These are phyloP conservation scores for Mycena venus DNA, from an alignment of 768 basidiomycete genomes.

Conservation along the genomic window DNA sequence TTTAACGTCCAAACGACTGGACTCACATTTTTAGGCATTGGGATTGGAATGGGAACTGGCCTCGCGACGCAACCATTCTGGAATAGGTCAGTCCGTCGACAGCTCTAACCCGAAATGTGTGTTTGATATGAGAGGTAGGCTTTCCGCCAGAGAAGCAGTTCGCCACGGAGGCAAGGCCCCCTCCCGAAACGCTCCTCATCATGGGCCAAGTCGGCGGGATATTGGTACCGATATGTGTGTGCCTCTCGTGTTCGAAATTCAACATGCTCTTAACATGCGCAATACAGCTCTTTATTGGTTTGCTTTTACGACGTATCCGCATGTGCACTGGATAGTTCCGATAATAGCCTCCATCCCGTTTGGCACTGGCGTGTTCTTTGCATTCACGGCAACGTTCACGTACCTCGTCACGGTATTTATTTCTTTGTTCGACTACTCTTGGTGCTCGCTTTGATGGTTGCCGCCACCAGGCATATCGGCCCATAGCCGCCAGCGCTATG, in stretches of 20 bases:
- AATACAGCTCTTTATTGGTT: conserved; percentile 71
- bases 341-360: conserved; percentile 77
- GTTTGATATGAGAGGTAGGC: conserved; percentile 42
- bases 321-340: conserved; percentile 74
- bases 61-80: conserved; percentile 66
- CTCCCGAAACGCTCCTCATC: conserved; percentile 75
- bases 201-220: conserved; percentile 80
- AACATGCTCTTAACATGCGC: conserved; percentile 59
- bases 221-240: conserved; percentile 69
- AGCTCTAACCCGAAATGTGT: not conserved
- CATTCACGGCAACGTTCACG: conserved; percentile 79
- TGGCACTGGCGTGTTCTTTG: conserved; percentile 73
- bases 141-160: conserved; percentile 50
- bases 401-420: conserved; percentile 69
- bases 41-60: conserved; percentile 66
- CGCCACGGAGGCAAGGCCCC: conserved; percentile 61
- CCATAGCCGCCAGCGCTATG: conserved; percentile 77
- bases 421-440: not conserved
- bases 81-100: conserved; percentile 62
- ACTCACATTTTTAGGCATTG: conserved; percentile 72
- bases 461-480: conserved; percentile 60
- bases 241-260: conserved; percentile 42
- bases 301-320: conserved; percentile 65
- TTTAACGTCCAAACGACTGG: conserved; percentile 68
- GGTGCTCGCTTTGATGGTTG: not conserved